Percentiles rank a stretch among this genome's conserved stretches.
phyloP scores from a whole-genome alignment of 192 early-diverging fungal genomes.

The Rhizoclosmatium globosum region DNA sequence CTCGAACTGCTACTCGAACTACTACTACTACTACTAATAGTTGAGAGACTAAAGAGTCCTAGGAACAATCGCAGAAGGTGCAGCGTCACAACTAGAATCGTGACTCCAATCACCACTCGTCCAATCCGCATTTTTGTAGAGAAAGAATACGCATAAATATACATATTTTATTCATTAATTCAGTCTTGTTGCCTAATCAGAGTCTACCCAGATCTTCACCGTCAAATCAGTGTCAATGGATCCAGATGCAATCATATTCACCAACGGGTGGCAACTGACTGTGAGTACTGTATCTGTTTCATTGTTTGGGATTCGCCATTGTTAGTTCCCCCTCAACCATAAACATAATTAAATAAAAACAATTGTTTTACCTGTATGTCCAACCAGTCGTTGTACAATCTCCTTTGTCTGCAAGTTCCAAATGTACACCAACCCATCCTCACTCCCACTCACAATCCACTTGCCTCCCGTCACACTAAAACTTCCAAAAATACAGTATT shows the following conservation, averaged over 20 bases:
- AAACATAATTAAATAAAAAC: slow-evolving; percentile 12
- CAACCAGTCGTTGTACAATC: slow-evolving; percentile 92
- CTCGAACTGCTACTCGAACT: no score
- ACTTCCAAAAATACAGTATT: slow-evolving; percentile 93
- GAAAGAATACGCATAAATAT: no score
- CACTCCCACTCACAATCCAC: slow-evolving; percentile 96
- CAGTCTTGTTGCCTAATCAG: background rate
- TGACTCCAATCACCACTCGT: background rate
- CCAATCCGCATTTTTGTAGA: background rate
- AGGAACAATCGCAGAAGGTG: no score
- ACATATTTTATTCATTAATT: background rate
- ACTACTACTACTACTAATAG: no score
- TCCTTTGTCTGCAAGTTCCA: slow-evolving; percentile 98
- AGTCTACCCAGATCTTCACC: slow-evolving; percentile 82
- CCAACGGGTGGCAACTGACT: slow-evolving; percentile 92
- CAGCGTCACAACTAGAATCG: no score
- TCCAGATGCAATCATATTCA: slow-evolving; percentile 95
- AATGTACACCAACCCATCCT: slow-evolving; percentile 93
- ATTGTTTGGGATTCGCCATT: background rate
- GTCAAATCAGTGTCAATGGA: slow-evolving; percentile 89
- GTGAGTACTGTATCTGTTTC: slow-evolving; percentile 87
- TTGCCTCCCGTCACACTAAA: slow-evolving; percentile 93
- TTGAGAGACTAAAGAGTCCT: no score
- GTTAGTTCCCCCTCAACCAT: background rate
- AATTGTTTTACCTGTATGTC: slow-evolving; percentile 78